These are phyloP conservation scores for Psilocybe cubensis DNA, from an alignment of 768 basidiomycete species.

Conservation along the genomic window DNA sequence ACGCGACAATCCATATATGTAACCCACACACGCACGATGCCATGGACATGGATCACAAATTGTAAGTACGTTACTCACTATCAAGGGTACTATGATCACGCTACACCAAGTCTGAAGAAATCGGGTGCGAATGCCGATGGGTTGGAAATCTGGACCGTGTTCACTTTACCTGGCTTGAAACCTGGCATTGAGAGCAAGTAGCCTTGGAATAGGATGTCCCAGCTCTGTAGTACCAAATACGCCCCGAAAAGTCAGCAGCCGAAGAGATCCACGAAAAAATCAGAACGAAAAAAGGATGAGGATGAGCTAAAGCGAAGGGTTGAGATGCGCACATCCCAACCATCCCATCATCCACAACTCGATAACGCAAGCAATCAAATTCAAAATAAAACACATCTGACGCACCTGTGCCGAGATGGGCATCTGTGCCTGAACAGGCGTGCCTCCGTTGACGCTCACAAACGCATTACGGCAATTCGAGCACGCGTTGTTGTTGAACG, in stretches of 20 bases:
- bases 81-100: slow-evolving; percentile 24
- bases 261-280: not conserved
- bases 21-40: not conserved
- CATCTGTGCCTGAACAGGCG: slow-evolving; percentile 46
- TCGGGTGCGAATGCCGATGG: slow-evolving; percentile 45
- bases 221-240: slow-evolving; percentile 39
- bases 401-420: slow-evolving; percentile 51
- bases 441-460: slow-evolving; percentile 49
- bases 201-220: slow-evolving; percentile 46
- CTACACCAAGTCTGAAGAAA: slow-evolving; percentile 44
- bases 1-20: too few species aligned
- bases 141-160: slow-evolving; percentile 49
- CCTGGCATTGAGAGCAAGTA: slow-evolving; percentile 45
- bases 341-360: not conserved
- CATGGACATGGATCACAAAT: not conserved
- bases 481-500: slow-evolving; percentile 45
- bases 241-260: not conserved
- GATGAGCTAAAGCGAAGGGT: not conserved
- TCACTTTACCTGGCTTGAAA: slow-evolving; percentile 46
- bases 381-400: not conserved
- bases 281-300: not conserved
- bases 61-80: not conserved
- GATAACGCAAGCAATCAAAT: not conserved
- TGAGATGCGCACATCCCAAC: not conserved
- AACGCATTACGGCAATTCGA: slow-evolving; percentile 53